phyloP scores from a whole-genome alignment of 129 eudicot species.

The Helichrysum umbraculigerum region DNA sequence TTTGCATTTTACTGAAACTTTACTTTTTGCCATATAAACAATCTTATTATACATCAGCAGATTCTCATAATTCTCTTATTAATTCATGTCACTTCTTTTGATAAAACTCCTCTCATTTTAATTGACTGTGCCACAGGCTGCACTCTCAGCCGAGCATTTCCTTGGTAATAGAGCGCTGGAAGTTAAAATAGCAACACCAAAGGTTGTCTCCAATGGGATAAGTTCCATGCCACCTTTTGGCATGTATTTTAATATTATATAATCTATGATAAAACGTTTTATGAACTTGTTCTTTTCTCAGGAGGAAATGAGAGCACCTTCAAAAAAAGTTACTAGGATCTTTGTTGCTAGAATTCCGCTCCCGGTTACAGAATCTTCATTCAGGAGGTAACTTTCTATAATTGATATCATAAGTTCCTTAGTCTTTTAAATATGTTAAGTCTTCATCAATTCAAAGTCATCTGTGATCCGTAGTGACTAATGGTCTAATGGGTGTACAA shows the following conservation, averaged over 20 bases:
- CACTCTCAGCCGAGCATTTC: constrained; percentile 74
- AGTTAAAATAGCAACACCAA: constrained; percentile 98
- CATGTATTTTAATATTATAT: not conserved
- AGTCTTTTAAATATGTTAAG: not conserved
- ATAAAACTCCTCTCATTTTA: constrained; percentile 6
- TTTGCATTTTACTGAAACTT: constrained; percentile 1
- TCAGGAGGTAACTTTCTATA: constrained; percentile 55
- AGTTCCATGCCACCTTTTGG: constrained; percentile 4
- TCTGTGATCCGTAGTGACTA: constrained; percentile 16
- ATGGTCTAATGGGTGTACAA: not conserved
- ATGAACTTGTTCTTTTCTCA: constrained; percentile 23
- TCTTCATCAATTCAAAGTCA: not conserved
- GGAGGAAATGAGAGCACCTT: constrained; percentile 82
- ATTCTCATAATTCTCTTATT: not conserved
- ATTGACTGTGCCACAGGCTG: constrained; percentile 48
- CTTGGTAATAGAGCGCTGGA: constrained; percentile 89
- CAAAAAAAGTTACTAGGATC: constrained; percentile 82
- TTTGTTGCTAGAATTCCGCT: constrained; percentile 89
- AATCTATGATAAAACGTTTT: no score
- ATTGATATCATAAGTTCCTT: constrained; percentile 1
- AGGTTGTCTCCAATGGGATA: constrained; percentile 47
- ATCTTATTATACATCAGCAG: not conserved
- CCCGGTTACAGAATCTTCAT: constrained; percentile 65
- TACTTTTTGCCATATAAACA: not conserved
- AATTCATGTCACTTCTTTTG: not conserved